phyloP scores from a whole-genome alignment of 2,329 filamentous ascomycete genomes.

The Sodiomyces alkalinus region DNA sequence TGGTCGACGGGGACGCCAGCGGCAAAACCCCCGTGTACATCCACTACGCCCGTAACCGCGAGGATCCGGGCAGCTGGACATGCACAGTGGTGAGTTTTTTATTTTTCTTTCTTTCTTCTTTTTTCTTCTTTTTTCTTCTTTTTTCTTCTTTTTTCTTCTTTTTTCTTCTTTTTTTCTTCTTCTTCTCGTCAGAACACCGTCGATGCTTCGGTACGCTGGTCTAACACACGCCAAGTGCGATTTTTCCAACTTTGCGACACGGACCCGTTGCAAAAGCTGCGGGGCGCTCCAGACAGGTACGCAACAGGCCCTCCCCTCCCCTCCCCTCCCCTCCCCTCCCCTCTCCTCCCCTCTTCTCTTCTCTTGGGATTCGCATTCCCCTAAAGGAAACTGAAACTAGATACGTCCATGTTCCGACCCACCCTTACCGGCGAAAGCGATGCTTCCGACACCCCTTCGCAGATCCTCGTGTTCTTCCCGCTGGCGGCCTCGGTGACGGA shows the following conservation, averaged over 20 bases:
- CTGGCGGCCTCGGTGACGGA: slow-evolving; percentile 58
- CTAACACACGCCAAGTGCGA: too few species aligned
- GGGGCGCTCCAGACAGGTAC: slow-evolving; percentile 9
- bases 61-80: slow-evolving; percentile 21
- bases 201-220: neutral
- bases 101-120: too few species aligned
- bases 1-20: slow-evolving; percentile 23
- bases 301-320: neutral
- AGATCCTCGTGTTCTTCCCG: slow-evolving; percentile 61
- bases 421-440: slow-evolving; percentile 33
- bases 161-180: too few species aligned
- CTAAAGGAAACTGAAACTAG: too few species aligned
- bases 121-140: too few species aligned
- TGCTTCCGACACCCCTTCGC: slow-evolving; percentile 44
- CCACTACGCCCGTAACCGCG: slow-evolving; percentile 24
- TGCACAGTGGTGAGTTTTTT: slow-evolving; percentile 16
- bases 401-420: slow-evolving; percentile 6
- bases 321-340: too few species aligned
- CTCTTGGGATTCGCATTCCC: neutral
- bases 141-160: too few species aligned
- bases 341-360: too few species aligned
- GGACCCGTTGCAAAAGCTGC: slow-evolving; percentile 22
- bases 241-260: slow-evolving; percentile 22
- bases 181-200: neutral
- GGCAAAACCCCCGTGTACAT: slow-evolving; percentile 21